These are phyloP conservation scores for Lineolata rhizophorae DNA, from an alignment of 495 filamentous ascomycete genomes.

Conservation along the genomic window DNA sequence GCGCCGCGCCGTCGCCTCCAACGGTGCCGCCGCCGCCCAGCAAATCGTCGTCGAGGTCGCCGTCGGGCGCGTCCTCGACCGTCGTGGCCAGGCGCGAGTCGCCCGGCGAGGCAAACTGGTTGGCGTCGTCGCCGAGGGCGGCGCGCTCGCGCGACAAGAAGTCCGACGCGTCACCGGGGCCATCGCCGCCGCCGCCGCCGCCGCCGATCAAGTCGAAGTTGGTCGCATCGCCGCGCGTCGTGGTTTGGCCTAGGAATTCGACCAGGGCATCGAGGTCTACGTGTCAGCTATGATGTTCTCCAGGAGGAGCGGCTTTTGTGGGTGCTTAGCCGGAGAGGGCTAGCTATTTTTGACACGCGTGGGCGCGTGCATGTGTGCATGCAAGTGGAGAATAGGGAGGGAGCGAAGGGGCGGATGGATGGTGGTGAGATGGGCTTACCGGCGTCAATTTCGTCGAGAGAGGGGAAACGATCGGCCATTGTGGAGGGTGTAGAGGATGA, in stretches of 20 bases:
- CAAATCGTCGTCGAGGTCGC: constrained; percentile 48
- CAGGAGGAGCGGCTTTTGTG: too few species aligned
- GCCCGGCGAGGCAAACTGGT: constrained; percentile 63
- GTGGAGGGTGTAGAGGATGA: constrained; percentile 5
- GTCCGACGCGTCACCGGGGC: constrained; percentile 21
- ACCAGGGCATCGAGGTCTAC: too few species aligned
- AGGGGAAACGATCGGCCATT: constrained; percentile 95
- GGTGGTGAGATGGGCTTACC: constrained; percentile 40
- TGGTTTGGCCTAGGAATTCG: constrained; percentile 34
- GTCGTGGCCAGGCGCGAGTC: constrained; percentile 37
- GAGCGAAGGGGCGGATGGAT: constrained; percentile 10
- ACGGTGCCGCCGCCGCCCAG: constrained; percentile 37
- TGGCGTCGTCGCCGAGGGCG: constrained; percentile 72
- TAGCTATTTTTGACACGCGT: too few species aligned
- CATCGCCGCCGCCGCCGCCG: constrained; percentile 21
- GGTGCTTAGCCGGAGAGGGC: too few species aligned
- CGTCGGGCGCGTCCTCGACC: constrained; percentile 36
- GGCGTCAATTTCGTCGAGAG: constrained; percentile 85
- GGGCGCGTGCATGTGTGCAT: too few species aligned
- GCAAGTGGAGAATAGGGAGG: not conserved
- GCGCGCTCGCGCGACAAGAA: constrained; percentile 83
- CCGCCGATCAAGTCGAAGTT: constrained; percentile 21
- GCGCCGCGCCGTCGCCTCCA: constrained; percentile 16
- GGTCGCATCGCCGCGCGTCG: constrained; percentile 20
- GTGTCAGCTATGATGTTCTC: too few species aligned